Conservation (phyloP, 2,329 filamentous ascomycete species). For the Aureobasidium sp. region DNA sequence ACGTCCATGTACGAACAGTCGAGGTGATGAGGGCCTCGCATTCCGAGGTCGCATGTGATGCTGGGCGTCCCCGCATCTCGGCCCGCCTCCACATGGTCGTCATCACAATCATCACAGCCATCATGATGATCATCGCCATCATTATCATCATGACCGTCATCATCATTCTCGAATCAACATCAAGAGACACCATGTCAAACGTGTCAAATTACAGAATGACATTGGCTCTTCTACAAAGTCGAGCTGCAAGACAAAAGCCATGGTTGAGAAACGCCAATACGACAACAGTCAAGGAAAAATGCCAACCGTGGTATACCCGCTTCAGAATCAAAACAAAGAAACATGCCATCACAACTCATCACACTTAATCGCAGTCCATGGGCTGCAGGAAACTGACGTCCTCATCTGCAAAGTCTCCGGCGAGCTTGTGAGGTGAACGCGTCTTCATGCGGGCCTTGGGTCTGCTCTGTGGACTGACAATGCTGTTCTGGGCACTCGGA, state of each 20-base stretch:
- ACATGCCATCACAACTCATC: neutral
- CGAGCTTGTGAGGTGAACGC: neutral
- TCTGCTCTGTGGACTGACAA: constrained; percentile 7
- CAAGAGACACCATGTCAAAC: too few species aligned
- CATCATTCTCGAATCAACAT: too few species aligned
- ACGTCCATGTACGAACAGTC: too few species aligned
- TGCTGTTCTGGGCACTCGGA: neutral
- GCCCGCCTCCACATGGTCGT: neutral
- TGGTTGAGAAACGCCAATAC: neutral
- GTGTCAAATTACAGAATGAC: neutral
- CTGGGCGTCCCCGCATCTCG: neutral
- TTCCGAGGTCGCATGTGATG: constrained; percentile 16
- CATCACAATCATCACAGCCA: too few species aligned
- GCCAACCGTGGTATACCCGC: neutral
- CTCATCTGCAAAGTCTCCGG: constrained; percentile 8
- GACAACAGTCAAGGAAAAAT: neutral
- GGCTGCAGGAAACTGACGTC: constrained; percentile 16
- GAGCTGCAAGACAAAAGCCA: neutral
- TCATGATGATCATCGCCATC: too few species aligned
- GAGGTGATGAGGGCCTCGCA: constrained; percentile 2
- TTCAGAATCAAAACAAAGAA: neutral
- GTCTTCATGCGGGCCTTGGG: constrained; percentile 15
- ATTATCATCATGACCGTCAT: too few species aligned
- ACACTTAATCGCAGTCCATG: constrained; percentile 16
- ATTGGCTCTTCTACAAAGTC: neutral